A percentile compares a stretch with the other conserved stretches of the same genome.
phyloP scores from a whole-genome alignment of 371 early-diverging fungal genomes.

The Haplosporangium sp. region DNA sequence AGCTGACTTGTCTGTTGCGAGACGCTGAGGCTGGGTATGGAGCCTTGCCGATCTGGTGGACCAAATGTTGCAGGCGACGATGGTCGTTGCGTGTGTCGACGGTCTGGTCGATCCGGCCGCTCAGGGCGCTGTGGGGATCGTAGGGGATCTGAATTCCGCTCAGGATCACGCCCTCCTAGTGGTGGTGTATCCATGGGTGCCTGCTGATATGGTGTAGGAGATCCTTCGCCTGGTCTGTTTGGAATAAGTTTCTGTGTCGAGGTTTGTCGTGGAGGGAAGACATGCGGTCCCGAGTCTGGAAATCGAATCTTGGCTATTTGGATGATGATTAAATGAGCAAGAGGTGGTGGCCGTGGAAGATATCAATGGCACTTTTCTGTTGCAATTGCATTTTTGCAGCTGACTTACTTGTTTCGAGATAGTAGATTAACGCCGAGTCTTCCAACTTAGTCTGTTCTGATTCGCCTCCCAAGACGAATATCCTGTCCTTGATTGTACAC shows the following conservation, averaged over 20 bases:
- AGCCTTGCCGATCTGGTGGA: conserved; percentile 23
- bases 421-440: conserved; percentile 67
- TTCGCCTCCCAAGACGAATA: conserved; percentile 77
- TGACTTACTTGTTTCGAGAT: conserved; percentile 70
- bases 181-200: conserved; percentile 1
- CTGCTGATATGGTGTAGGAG: conserved; percentile 8
- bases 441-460: conserved; percentile 60
- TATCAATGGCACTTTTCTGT: neutral
- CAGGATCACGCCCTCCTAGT: conserved; percentile 18
- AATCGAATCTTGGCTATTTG: conserved; percentile 48
- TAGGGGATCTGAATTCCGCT: conserved; percentile 16
- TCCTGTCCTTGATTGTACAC: conserved; percentile 69
- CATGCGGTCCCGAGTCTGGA: conserved; percentile 26
- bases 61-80: conserved; percentile 28
- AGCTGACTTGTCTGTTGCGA: conserved; percentile 47
- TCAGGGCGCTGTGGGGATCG: conserved; percentile 25
- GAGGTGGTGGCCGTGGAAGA: too few species aligned
- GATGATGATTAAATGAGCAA: too few species aligned
- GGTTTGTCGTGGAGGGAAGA: conserved; percentile 41
- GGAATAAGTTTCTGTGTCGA: conserved; percentile 16
- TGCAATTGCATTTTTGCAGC: too few species aligned
- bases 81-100: conserved; percentile 47
- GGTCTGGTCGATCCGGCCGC: conserved; percentile 46
- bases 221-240: conserved; percentile 1
- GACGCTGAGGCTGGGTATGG: conserved; percentile 7